Conservation (phyloP, 805 yeast genomes). For the Saturnispora quitensis region DNA sequence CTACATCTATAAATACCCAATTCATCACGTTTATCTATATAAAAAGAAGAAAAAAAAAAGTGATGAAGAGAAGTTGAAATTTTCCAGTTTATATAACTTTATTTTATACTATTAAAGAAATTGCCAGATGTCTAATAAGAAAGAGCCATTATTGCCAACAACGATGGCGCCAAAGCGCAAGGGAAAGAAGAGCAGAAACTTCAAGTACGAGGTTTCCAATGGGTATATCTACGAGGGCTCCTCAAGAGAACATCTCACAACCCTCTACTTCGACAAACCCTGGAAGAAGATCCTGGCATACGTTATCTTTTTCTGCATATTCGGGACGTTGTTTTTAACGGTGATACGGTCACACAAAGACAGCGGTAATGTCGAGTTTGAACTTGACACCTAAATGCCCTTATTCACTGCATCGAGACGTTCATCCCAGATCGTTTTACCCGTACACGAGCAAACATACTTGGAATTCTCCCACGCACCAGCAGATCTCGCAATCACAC, state of each 20-base stretch:
- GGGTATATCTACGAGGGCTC: constrained; percentile 2
- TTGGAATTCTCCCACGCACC: constrained; percentile 97
- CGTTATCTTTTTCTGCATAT: constrained; percentile 8
- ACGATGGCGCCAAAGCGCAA: constrained; percentile 5
- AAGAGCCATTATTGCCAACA: not conserved
- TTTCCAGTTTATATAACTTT: not conserved
- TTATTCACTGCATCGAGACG: constrained; percentile 61
- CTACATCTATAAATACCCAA: constrained; percentile 2
- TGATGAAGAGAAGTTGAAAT: not conserved
- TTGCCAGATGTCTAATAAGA: not conserved
- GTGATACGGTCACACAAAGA: constrained; percentile 6
- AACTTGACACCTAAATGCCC: constrained; percentile 34
- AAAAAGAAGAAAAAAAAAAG: not conserved
- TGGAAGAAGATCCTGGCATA: constrained; percentile 10
- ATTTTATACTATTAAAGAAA: not conserved
- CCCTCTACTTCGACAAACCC: constrained; percentile 5
- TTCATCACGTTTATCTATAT: constrained; percentile 1
- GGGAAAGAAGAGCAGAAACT: not conserved
- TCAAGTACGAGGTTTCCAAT: constrained; percentile 3
- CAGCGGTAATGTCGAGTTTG: constrained; percentile 5
- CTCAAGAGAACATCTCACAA: not conserved
- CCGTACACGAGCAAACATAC: constrained; percentile 88
- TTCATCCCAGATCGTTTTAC: constrained; percentile 95
- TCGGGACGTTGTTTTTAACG: constrained; percentile 8
- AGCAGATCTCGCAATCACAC: constrained; percentile 92